Base-by-base conservation (phyloP, 345 rosid species). In the Euphorbia peplus region DNA sequence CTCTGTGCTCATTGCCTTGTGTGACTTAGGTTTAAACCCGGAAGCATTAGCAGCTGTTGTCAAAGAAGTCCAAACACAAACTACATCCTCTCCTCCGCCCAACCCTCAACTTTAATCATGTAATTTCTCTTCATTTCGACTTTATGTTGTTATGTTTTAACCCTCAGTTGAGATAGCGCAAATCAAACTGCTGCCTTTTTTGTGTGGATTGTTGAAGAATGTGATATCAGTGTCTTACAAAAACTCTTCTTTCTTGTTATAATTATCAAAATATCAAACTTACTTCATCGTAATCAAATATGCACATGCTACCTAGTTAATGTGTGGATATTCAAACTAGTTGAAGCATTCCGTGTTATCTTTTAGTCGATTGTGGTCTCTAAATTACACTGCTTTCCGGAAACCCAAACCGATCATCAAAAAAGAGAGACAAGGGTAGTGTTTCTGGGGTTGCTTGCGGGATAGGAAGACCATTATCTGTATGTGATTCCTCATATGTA, bases 21-120 rank as follows among this genome's bases (percentile, higher is more conserved):
- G 62, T 57, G 62, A 57, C 41, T 57, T 57, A 41, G 62, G 62
- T 57, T 35, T 57, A 12, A 57, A 57, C 12, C 62, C 62, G 15
- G 62, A 57, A 22, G 62, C 62, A 57, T 30, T 57, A 29, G 62
- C 62, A 1, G 62, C 62, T 28, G 62, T 21, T 15, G 41, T 57
- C 21, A 57, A 57, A 57, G 62, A 57, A 28, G 39, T 57, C 3
- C 62, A 57, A 29, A 57, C 39, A 29, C 21, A 57, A 6, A 57
- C 19, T 16, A 14, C n/a, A 57, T 28, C 35, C 8, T 57, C 61
- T 29, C 11, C 62, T 42, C 47, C 47, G 18, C 12, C 62, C 16
- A 42, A 29, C 21, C 30, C 10, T n/a, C 18, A 57, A 29, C 21
- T 13, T 29, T 29, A n/a, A 5, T 57, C 39, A 29, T 22, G n/a